Conservation (phyloP, 2,329 filamentous ascomycete species). For the Neospermospora avenae region DNA sequence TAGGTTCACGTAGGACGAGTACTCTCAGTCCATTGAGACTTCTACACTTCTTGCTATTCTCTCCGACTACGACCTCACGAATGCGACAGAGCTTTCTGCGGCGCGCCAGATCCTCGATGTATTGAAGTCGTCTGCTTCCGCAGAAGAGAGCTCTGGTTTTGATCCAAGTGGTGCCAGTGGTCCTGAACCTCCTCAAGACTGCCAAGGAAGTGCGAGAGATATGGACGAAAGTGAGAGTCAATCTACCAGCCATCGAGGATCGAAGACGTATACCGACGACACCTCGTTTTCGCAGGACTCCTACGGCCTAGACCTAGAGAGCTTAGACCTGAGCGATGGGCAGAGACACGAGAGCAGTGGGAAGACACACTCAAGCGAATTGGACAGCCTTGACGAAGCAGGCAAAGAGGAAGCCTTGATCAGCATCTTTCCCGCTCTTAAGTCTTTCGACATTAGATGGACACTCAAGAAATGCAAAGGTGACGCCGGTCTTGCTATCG, state of each 20-base stretch:
- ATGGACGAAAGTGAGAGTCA: conserved; percentile 22
- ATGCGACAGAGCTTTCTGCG: conserved; percentile 48
- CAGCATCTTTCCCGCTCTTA: conserved; percentile 70
- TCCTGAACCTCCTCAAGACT: conserved; percentile 25
- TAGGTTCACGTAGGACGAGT: conserved; percentile 49
- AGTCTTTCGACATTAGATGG: conserved; percentile 61
- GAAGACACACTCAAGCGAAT: conserved; percentile 23
- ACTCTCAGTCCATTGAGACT: conserved; percentile 72
- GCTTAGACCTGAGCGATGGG: conserved; percentile 27
- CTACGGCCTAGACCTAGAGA: conserved; percentile 27
- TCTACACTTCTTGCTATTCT: conserved; percentile 73
- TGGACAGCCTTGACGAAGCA: conserved; percentile 48
- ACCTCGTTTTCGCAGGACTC: conserved; percentile 30
- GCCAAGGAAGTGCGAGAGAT: conserved; percentile 8
- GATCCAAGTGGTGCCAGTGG: conserved; percentile 71
- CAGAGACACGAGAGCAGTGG: conserved; percentile 46
- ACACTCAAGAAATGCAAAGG: conserved; percentile 65
- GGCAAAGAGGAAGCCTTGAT: conserved; percentile 62
- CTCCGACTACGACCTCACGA: conserved; percentile 65
- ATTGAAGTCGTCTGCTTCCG: conserved; percentile 60
- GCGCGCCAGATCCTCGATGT: conserved; percentile 60
- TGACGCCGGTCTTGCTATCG: conserved; percentile 67
- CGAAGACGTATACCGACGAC: conserved; percentile 31
- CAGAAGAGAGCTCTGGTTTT: conserved; percentile 72
- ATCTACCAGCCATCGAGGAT: conserved; percentile 26